Conservation (phyloP, 2,329 filamentous ascomycete genomes). For the Sphaerulina populicola region DNA sequence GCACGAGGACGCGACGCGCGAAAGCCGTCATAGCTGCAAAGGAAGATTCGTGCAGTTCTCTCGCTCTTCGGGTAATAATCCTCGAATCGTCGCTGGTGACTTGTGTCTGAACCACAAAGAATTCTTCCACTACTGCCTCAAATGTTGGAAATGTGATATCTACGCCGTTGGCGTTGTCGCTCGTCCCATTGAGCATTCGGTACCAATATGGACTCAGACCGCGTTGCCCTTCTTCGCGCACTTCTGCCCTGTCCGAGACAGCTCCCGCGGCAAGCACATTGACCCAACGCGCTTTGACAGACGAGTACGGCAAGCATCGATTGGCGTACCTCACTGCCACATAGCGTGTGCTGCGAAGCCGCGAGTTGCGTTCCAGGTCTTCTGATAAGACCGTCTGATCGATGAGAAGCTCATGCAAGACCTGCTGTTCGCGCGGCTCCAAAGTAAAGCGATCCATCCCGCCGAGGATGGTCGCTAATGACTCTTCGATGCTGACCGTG, state of each 20-base stretch:
- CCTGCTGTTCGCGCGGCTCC: conserved; percentile 36
- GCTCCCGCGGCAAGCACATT: conserved; percentile 72
- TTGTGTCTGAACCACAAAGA: conserved; percentile 34
- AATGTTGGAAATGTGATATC: conserved; percentile 40
- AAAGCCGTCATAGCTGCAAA: conserved; percentile 27
- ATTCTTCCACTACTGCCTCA: conserved; percentile 37
- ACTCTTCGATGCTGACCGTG: conserved; percentile 80
- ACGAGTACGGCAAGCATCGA: conserved; percentile 69
- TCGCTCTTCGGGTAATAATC: conserved; percentile 18
- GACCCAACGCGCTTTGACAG: conserved; percentile 76
- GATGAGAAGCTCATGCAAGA: conserved; percentile 53
- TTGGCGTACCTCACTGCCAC: conserved; percentile 85
- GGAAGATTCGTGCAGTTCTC: conserved; percentile 18
- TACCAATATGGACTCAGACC: conserved; percentile 77
- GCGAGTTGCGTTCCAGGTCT: conserved; percentile 26
- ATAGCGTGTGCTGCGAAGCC: conserved; percentile 63
- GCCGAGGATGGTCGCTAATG: conserved; percentile 68
- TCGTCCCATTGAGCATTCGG: conserved; percentile 48
- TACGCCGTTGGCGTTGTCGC: conserved; percentile 16
- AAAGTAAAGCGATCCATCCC: conserved; percentile 44
- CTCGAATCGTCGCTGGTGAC: conserved; percentile 24
- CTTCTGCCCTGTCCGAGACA: conserved; percentile 64
- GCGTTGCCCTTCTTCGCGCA: conserved; percentile 80
- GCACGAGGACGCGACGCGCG: conserved; percentile 49
- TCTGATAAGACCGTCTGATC: conserved; percentile 44